Percentiles rank a stretch among this genome's conserved stretches.
phyloP scores from a whole-genome alignment of 1,284 basidiomycete genomes.

The Mycena citricolor region DNA sequence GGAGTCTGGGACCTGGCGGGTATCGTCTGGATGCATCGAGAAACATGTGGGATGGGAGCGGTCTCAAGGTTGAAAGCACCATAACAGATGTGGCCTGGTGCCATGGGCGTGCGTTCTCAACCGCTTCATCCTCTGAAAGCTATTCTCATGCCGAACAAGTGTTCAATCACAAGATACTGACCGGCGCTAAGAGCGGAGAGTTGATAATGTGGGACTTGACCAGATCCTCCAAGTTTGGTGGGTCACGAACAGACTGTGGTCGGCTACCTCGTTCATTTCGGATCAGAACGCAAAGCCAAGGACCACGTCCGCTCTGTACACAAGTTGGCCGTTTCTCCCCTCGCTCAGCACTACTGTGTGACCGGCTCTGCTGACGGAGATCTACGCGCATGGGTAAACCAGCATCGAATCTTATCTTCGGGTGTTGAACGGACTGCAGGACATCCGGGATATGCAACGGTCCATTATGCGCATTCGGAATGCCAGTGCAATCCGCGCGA shows the following conservation, averaged over 20 bases:
- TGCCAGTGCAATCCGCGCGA: constrained; percentile 66
- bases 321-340: constrained; percentile 61
- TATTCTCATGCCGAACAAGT: constrained; percentile 38
- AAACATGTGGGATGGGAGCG: constrained; percentile 73
- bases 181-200: constrained; percentile 81
- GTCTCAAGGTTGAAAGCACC: constrained; percentile 71
- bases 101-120: constrained; percentile 59
- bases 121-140: constrained; percentile 4
- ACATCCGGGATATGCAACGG: constrained; percentile 69
- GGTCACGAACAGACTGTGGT: constrained; percentile 28
- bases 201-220: constrained; percentile 84
- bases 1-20: constrained; percentile 53
- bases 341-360: constrained; percentile 68
- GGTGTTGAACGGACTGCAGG: constrained; percentile 42
- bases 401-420: neutral
- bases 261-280: no score
- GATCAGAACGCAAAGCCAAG: constrained; percentile 65
- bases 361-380: constrained; percentile 84
- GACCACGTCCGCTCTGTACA: constrained; percentile 80
- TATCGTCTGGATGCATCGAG: constrained; percentile 64
- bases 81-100: constrained; percentile 84
- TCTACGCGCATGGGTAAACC: constrained; percentile 76
- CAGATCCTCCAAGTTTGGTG: constrained; percentile 74
- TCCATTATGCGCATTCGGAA: constrained; percentile 75
- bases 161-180: constrained; percentile 78